Conservation (phyloP, 768 basidiomycete genomes). For the Boletus eberwhitei region DNA sequence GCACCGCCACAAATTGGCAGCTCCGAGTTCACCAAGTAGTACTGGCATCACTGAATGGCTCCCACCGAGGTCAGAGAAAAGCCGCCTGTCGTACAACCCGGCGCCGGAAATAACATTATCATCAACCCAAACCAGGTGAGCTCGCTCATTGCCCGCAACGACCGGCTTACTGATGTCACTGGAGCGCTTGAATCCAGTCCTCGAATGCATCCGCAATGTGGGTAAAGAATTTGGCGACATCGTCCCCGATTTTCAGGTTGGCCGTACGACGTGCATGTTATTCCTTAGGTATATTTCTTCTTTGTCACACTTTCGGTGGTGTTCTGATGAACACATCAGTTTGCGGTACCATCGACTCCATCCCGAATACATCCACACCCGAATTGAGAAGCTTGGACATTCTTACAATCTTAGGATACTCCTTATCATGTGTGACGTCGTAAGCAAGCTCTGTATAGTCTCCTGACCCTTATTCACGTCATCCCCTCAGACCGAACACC, state of each 20-base stretch:
- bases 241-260: constrained; percentile 92
- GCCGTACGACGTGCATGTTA: constrained; percentile 86
- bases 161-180: neutral
- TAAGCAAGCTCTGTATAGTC: constrained; percentile 38
- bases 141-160: neutral
- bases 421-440: constrained; percentile 88
- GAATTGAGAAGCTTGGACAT: constrained; percentile 82
- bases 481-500: constrained; percentile 79
- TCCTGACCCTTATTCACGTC: neutral
- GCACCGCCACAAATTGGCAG: constrained; percentile 13
- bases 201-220: constrained; percentile 82
- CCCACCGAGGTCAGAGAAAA: constrained; percentile 12
- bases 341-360: constrained; percentile 94
- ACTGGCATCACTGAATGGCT: constrained; percentile 12
- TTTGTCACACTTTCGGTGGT: neutral
- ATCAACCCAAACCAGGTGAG: constrained; percentile 59
- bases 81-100: constrained; percentile 64
- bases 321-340: constrained; percentile 38
- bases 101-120: constrained; percentile 59
- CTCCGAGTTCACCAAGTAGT: too few relatives aligned
- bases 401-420: constrained; percentile 83
- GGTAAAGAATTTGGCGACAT: constrained; percentile 95
- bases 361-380: constrained; percentile 92
- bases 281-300: constrained; percentile 69
- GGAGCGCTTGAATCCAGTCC: constrained; percentile 85